These are phyloP conservation scores for Alternaria alternata DNA, from an alignment of 2,329 filamentous ascomycete genomes.

Conservation along the genomic window DNA sequence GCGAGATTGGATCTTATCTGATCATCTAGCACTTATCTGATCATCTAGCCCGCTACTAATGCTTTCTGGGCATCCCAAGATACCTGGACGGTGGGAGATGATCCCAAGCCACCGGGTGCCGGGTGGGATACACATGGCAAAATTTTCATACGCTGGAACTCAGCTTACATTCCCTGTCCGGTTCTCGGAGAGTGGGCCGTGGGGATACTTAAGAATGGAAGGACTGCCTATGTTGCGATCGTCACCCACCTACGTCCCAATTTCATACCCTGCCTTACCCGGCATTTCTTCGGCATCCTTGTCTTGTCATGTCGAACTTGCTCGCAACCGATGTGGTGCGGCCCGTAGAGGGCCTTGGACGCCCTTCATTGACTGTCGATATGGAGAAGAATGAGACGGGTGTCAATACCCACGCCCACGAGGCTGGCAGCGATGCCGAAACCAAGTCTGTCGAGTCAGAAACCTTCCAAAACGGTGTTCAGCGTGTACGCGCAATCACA, in stretches of 20 bases:
- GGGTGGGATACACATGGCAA: slow-evolving; percentile 27
- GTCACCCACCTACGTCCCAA: slow-evolving; percentile 19
- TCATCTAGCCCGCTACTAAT: slow-evolving; percentile 33
- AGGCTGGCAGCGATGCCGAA: slow-evolving; percentile 18
- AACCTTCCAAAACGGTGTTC: slow-evolving; percentile 49
- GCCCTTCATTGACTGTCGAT: slow-evolving; percentile 23
- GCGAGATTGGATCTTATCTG: slow-evolving; percentile 40
- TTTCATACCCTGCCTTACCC: slow-evolving; percentile 21
- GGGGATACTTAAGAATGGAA: slow-evolving; percentile 28
- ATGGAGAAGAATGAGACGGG: slow-evolving; percentile 31
- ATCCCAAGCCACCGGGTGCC: slow-evolving; percentile 33
- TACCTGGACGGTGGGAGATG: slow-evolving; percentile 23
- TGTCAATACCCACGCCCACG: slow-evolving; percentile 13
- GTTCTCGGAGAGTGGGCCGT: slow-evolving; percentile 29
- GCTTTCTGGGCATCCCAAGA: slow-evolving; percentile 26
- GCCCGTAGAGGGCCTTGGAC: slow-evolving; percentile 16
- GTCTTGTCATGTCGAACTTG: slow-evolving; percentile 22
- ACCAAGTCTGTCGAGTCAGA: slow-evolving; percentile 33
- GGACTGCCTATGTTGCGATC: slow-evolving; percentile 17
- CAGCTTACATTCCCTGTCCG: slow-evolving; percentile 29
- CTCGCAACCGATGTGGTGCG: slow-evolving; percentile 26
- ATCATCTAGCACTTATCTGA: slow-evolving; percentile 42
- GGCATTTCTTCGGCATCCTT: slow-evolving; percentile 14
- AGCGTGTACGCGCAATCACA: slow-evolving; percentile 52
- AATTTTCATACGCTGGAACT: slow-evolving; percentile 26